Conservation (phyloP, 2,329 filamentous ascomycete genomes). For the Ophiostoma sp. region DNA sequence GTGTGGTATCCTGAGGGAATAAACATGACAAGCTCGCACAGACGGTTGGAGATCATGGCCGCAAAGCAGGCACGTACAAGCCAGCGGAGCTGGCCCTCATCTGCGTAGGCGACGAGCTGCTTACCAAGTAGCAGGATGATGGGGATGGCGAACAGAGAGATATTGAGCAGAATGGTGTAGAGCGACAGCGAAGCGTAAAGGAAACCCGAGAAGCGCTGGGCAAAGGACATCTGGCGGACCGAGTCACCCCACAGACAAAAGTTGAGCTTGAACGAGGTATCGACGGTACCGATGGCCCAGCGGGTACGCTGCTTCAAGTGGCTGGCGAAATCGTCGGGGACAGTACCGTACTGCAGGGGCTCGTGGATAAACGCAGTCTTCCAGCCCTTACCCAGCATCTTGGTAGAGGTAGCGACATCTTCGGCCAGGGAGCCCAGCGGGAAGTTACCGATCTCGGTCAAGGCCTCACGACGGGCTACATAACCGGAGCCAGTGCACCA, state of each 20-base stretch:
- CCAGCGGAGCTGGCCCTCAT: constrained; percentile 56
- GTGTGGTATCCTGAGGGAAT: constrained; percentile 60
- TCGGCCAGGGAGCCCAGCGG: constrained; percentile 61
- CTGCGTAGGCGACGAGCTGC: constrained; percentile 57
- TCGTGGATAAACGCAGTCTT: constrained; percentile 62
- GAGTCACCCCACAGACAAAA: constrained; percentile 58
- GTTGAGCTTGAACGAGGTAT: constrained; percentile 60
- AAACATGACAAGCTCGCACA: constrained; percentile 60
- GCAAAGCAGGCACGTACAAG: constrained; percentile 58
- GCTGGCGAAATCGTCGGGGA: constrained; percentile 56
- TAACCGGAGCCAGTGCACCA: constrained; percentile 68
- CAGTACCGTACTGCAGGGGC: constrained; percentile 59
- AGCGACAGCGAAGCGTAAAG: constrained; percentile 52
- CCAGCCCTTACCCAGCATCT: constrained; percentile 62
- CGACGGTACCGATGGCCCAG: constrained; percentile 58
- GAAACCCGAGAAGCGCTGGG: constrained; percentile 60
- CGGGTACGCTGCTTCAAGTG: constrained; percentile 59
- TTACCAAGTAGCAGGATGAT: constrained; percentile 58
- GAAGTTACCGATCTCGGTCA: constrained; percentile 63
- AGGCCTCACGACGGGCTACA: constrained; percentile 57
- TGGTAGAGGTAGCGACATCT: constrained; percentile 59
- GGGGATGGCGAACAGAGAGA: constrained; percentile 59
- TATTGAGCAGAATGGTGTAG: constrained; percentile 47
- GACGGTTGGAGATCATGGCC: constrained; percentile 50
- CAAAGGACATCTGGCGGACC: constrained; percentile 54